phyloP scores from a whole-genome alignment of 805 yeast species.

The Hanseniaspora occidentalis region DNA sequence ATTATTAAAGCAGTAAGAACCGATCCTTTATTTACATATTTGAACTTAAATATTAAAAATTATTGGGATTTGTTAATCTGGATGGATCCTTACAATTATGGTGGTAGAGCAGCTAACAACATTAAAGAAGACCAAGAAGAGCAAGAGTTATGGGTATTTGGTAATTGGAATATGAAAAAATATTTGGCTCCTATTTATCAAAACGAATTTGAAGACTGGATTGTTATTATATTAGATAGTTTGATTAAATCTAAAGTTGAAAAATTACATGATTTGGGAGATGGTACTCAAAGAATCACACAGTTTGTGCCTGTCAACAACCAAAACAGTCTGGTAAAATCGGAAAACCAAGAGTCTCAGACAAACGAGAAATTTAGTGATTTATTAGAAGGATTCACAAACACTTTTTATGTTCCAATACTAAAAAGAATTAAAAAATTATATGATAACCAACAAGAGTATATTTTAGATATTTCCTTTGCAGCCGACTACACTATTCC shows the following conservation, averaged over 20 bases:
- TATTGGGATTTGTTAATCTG: conserved; percentile 80
- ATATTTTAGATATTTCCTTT: conserved; percentile 52
- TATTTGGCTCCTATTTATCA: conserved; percentile 66
- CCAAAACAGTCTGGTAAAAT: conserved; percentile 18
- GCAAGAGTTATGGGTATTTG: conserved; percentile 29
- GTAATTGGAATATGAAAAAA: conserved; percentile 70
- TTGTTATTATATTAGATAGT: conserved; percentile 60
- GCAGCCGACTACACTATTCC: conserved; percentile 63
- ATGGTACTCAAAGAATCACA: conserved; percentile 51
- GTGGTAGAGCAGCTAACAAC: conserved; percentile 47
- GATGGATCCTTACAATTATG: conserved; percentile 77
- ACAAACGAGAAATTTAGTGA: background rate
- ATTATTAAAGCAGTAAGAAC: conserved; percentile 65
- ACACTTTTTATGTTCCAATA: conserved; percentile 49
- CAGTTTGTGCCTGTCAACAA: conserved; percentile 48
- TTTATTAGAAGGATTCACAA: conserved; percentile 36
- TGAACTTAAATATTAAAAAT: conserved; percentile 59
- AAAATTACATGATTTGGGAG: conserved; percentile 14
- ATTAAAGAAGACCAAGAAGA: conserved; percentile 23
- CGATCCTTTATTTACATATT: conserved; percentile 68
- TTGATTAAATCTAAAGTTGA: conserved; percentile 41
- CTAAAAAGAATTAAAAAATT: conserved; percentile 54
- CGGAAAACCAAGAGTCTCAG: background rate
- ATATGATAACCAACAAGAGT: conserved; percentile 58
- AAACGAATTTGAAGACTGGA: conserved; percentile 82